Evolutionary conservation across 768 basidiomycete genomes (phyloP).

Genomic region (Cantharellus anzutake): DNA sequence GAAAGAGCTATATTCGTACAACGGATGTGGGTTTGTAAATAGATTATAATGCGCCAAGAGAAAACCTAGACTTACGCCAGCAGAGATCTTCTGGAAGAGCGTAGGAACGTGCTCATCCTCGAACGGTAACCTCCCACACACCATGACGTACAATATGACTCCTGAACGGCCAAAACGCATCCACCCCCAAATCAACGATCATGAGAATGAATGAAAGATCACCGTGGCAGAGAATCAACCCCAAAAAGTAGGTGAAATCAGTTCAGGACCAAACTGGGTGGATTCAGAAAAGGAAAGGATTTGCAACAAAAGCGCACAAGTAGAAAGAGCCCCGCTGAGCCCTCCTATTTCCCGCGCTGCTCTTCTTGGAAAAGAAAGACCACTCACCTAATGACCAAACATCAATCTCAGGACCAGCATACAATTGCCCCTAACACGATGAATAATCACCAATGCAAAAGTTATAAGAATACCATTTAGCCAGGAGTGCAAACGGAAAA

Average conservation of each 20-base stretch:
- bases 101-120: conserved; percentile 92
- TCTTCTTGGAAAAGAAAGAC: not conserved
- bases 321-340: no score
- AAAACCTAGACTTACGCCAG: conserved; percentile 15
- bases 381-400: conserved; percentile 51
- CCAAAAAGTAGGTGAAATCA: no score
- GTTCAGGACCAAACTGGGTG: no score
- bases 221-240: no score
- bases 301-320: no score
- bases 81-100: conserved; percentile 86
- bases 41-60: not conserved
- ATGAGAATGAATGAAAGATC: no score
- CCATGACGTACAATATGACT: conserved; percentile 97
- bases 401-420: conserved; percentile 96
- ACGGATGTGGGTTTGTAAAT: not conserved
- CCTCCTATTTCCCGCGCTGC: no score
- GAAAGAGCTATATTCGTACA: conserved; percentile 28
- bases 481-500: no score
- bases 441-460: not conserved
- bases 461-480: not conserved
- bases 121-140: conserved; percentile 87
- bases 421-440: conserved; percentile 44
- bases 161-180: conserved; percentile 25
- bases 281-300: no score
- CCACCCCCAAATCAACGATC: no score